Evolutionary conservation across 352 stramenopile genomes (phyloP).

Genomic region (Thalassiosira mediterranea): DNA sequence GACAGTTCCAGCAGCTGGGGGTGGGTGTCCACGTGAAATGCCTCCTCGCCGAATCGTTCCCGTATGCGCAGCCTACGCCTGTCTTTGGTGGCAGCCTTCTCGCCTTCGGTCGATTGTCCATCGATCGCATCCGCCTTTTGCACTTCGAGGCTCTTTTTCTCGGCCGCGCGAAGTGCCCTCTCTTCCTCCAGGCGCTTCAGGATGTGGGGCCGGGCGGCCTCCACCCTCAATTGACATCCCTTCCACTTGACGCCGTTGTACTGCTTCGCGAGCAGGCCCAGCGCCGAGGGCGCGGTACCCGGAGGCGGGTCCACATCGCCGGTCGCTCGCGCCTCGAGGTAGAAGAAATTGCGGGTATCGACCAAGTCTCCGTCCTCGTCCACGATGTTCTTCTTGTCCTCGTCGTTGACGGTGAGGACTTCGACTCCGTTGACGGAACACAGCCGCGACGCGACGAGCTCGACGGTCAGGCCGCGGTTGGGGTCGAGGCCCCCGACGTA

Average conservation of each 20-base stretch:
- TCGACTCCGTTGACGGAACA: constrained; percentile 34
- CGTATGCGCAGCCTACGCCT: constrained; percentile 66
- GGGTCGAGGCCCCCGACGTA: constrained; percentile 80
- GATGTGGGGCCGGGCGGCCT: constrained; percentile 73
- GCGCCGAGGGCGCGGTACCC: constrained; percentile 26
- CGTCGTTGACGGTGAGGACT: constrained; percentile 48
- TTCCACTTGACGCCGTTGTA: constrained; percentile 84
- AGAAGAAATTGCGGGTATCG: constrained; percentile 51
- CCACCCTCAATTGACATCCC: constrained; percentile 70
- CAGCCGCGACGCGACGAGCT: constrained; percentile 62
- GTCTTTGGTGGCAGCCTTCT: constrained; percentile 16
- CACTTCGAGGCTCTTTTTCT: constrained; percentile 5
- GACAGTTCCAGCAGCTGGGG: constrained; percentile 36
- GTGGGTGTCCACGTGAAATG: constrained; percentile 72
- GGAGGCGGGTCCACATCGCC: not conserved
- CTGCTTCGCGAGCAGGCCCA: constrained; percentile 62
- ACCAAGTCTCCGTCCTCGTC: constrained; percentile 38
- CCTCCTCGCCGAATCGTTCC: constrained; percentile 70
- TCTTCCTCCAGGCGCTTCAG: constrained; percentile 73
- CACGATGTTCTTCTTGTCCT: constrained; percentile 15
- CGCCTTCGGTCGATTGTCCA: not conserved
- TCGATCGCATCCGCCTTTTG: not conserved
- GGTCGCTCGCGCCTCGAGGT: constrained; percentile 23
- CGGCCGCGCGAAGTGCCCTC: constrained; percentile 19
- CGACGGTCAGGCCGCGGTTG: constrained; percentile 52